Base-by-base conservation (phyloP, 2,329 filamentous ascomycete genomes). In the Colletotrichum liaoningense region DNA sequence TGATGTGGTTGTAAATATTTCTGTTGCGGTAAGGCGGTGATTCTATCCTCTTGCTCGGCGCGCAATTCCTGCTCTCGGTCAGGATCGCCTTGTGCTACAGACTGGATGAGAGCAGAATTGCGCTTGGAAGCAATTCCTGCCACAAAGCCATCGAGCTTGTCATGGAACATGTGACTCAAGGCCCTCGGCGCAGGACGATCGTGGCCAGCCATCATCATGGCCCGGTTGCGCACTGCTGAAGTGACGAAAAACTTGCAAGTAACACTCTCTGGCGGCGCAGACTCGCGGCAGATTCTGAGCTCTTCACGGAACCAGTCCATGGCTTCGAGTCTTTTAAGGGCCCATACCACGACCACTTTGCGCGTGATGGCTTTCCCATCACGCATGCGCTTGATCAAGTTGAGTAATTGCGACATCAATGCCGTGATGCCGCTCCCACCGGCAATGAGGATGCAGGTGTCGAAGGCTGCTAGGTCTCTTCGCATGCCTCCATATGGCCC, bases 301-400 rank as follows among this genome's bases (percentile, higher is more conserved):
- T 98, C 96, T 83, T 98, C 95, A 76, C 94, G 94, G 87, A 98
- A 98, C 96, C 96, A 98, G 80, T 98, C 95, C 92, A 98, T 95
- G 1, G 95, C 94, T 82, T 98, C 96, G 16, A 97, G 91, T 69
- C 94, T 91, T 83, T 97, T 97, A 76, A 98, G 86, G 5, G 95
- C 92, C 96, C 96, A 98, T n/a, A 98, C 90, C 1, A 98, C 94
- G 19, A 97, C 93, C 5, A 98, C 93, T 76, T 93, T 94, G 81
- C 93, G 94, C 2, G 95, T 98, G 57, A 98, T 94, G 42, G 96
- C 95, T 82, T 98, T 98, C 63, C 95, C 94, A 79, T 98, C 95
- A 72, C 95, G 92, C 93, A 98, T 98, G 72, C 95, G 92, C 84
- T 98, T 98, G 84, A 98, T 97, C n/a, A 98, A 86, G 77, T 97